Evolutionary conservation across 1,139 yeast species (phyloP), one percentile per base, ranked within the genome.

Genomic region (Wickerhamomyces sp.): DNA sequence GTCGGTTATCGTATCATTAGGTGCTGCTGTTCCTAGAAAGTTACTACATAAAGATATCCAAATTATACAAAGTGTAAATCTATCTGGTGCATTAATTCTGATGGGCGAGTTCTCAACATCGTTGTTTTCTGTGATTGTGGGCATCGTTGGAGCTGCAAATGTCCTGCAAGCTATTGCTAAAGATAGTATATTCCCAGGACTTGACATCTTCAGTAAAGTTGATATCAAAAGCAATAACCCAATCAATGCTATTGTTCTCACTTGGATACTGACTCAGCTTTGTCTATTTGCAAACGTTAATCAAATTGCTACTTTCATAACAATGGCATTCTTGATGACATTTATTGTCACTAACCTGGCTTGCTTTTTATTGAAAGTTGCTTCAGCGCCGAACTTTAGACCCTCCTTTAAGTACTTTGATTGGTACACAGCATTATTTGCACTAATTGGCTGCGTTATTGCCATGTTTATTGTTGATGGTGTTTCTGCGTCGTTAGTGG

Each of bases 401-500:
- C 98, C 98, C 2, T 86, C 96, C 5, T 92, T 92, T 71, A 81
- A 77, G 42, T 92, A 83, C 55, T 92, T 92, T 65, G 83, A 78
- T 53, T 74, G 89, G 35, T 72, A 76, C 38, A 89, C 97, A 0
- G 97, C 97, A 0, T 72, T 81, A 5, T 55, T 73, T 2, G 98
- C 97, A 1, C 81, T 85, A 0, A 44, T 80, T 1, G 63, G 77
- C 1, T 83, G 95, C 40, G 68, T 84, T 8, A 60, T 76, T 7
- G 95, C 97, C 1, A 92, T 92, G 98, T 85, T 87, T 56, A 81
- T 89, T 34, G 97, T 94, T 4, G 98, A 92, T 64, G 95, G 96
- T 26, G 56, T 83, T 19, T 84, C 95, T 3, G 97, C 98, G 0
- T 70, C 88, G 1, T 69, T 82, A 21, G 82, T 90, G 39, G 76